Evolutionary conservation across 148 eudicot genomes (phyloP), one percentile per base, ranked within the genome.

Genomic region (Amaranthus cruentus): DNA sequence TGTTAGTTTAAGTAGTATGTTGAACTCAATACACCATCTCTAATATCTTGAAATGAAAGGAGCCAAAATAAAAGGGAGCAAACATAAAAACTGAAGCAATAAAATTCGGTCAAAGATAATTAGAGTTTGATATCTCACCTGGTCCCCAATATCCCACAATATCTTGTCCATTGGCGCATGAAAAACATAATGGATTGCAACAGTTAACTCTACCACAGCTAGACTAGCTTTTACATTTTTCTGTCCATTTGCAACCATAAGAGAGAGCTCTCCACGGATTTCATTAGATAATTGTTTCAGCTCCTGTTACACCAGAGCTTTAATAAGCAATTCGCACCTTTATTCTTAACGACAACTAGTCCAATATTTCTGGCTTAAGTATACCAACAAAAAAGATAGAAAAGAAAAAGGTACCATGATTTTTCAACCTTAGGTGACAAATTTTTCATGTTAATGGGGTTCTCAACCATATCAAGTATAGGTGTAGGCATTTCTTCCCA

Each of bases 91-190:
- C 7, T 6, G 48, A 6, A 44, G 21, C 52, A 62, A 9, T 7
- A 52, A 53, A 73, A 52, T 38, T 50, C 3, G 9, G 38, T 47
- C 18, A 21, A 42, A 12, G 5, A 48, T 12, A 47, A 18, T 6
- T 42, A 66, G 61, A 8, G 62, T 64, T 58, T 64, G 65, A 48
- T 55, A 55, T 66, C 86, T 82, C 86, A 93, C 96, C 71, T 93
- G 96, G 49, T 90, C 89, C 66, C 84, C 94, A 61, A 76, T 79
- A 86, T 90, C 98, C 96, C 98, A 93, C 76, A 89, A 72, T 79
- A 90, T 93, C 71, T 93, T 93, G 87, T 93, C 98, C 85, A 89
- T 60, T 14, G 98, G 98, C 21, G 92, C 88, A 75, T 88, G 81
- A 81, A 90, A 93, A 68, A 93, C 92, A 83, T 84, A 84, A 81